These are phyloP conservation scores for Cadophora luteo-olivacea DNA, from an alignment of 2,329 filamentous ascomycete species.

Conservation along the genomic window DNA sequence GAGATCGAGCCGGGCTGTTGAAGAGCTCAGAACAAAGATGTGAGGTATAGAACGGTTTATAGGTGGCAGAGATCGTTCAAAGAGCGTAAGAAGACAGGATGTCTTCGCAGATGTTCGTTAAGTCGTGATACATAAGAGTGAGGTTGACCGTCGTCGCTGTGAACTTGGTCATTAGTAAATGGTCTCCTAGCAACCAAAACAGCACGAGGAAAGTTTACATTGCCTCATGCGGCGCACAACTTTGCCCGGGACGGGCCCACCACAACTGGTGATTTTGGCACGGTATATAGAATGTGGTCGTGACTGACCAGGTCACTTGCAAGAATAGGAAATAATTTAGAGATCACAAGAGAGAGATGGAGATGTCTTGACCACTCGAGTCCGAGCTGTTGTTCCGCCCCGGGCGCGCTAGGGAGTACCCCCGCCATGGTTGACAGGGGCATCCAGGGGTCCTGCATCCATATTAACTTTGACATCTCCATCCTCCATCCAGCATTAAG, in stretches of 20 bases:
- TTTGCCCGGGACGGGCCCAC: slow-evolving; percentile 40
- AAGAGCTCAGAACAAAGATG: neutral
- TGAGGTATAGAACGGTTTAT: slow-evolving; percentile 4
- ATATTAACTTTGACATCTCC: neutral
- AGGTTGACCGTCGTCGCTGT: slow-evolving; percentile 31
- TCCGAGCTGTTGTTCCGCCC: slow-evolving; percentile 27
- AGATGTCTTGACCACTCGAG: neutral
- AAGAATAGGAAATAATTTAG: slow-evolving; percentile 28
- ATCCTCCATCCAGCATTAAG: neutral
- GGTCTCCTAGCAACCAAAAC: slow-evolving; percentile 38
- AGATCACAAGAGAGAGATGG: slow-evolving; percentile 27
- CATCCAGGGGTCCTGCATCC: neutral
- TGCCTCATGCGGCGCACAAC: slow-evolving; percentile 35
- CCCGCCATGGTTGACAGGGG: slow-evolving; percentile 1
- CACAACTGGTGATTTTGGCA: slow-evolving; percentile 29
- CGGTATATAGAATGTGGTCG: slow-evolving; percentile 21
- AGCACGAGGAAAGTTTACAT: slow-evolving; percentile 28
- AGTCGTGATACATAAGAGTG: slow-evolving; percentile 29
- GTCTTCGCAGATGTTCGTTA: slow-evolving; percentile 31
- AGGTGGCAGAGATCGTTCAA: slow-evolving; percentile 24
- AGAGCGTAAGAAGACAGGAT: slow-evolving; percentile 36
- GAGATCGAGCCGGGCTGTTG: neutral
- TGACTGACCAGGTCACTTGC: slow-evolving; percentile 28
- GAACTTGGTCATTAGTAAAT: slow-evolving; percentile 35
- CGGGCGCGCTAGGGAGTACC: neutral